Evolutionary conservation across 768 basidiomycete species (phyloP).

Genomic region (Holtermanniella nyarrowii): DNA sequence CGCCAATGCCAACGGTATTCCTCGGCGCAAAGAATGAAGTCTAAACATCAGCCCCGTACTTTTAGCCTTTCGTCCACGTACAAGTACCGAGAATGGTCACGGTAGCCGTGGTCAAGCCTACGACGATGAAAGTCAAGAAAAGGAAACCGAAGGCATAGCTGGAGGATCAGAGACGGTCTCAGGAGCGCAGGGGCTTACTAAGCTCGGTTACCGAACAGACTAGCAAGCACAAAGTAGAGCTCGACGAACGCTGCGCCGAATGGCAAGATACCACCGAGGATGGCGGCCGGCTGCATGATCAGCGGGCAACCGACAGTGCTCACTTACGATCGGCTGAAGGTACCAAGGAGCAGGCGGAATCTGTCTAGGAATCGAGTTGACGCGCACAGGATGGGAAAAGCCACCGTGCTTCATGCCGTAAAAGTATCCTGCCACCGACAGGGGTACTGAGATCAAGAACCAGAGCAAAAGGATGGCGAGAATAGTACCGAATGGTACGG

Average conservation of each 20-base stretch:
- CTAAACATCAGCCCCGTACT: constrained; percentile 51
- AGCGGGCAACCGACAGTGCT: neutral
- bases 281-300: constrained; percentile 54
- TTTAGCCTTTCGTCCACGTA: constrained; percentile 3
- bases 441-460: constrained; percentile 88
- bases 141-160: constrained; percentile 90
- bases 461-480: constrained; percentile 71
- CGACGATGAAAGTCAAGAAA: constrained; percentile 71
- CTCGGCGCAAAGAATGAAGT: constrained; percentile 86
- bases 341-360: constrained; percentile 82
- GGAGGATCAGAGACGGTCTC: neutral
- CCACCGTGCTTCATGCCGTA: constrained; percentile 77
- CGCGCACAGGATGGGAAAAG: constrained; percentile 72
- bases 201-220: constrained; percentile 64
- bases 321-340: constrained; percentile 63
- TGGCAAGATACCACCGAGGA: constrained; percentile 84
- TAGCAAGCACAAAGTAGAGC: constrained; percentile 81
- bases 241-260: constrained; percentile 95
- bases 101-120: constrained; percentile 77
- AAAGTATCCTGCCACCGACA: constrained; percentile 76
- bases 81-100: constrained; percentile 56
- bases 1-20: constrained; percentile 99
- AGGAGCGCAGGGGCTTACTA: constrained; percentile 9
- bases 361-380: constrained; percentile 90
- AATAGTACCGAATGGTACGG: constrained; percentile 94